phyloP scores from a whole-genome alignment of 2,329 filamentous ascomycete genomes.

The Teratosphaeriaceae sp. region DNA sequence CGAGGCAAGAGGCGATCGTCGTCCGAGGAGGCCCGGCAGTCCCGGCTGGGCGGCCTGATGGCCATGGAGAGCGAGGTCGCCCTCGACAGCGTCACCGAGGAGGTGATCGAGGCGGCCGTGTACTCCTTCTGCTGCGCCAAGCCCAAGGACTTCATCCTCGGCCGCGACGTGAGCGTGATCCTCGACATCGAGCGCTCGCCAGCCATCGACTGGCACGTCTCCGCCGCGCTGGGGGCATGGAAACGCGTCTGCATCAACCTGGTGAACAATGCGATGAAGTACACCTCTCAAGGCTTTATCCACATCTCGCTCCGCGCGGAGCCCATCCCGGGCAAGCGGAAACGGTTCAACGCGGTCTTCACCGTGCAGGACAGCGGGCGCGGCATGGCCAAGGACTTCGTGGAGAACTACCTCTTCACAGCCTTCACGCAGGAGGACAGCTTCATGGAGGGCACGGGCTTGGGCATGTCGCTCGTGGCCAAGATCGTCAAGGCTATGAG shows the following conservation, averaged over 20 bases:
- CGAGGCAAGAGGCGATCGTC: neutral
- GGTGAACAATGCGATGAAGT: constrained; percentile 45
- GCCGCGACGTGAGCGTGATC: constrained; percentile 39
- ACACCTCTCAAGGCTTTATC: constrained; percentile 39
- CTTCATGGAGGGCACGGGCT: constrained; percentile 54
- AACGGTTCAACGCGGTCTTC: constrained; percentile 18
- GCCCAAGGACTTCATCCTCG: constrained; percentile 15
- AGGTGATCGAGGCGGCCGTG: constrained; percentile 49
- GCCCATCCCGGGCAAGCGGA: constrained; percentile 14
- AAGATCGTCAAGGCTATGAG: constrained; percentile 53
- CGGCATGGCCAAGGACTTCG: constrained; percentile 59
- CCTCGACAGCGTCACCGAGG: constrained; percentile 44
- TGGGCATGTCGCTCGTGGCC: constrained; percentile 60
- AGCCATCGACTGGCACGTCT: constrained; percentile 36
- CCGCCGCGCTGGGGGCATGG: constrained; percentile 40
- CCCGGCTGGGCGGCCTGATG: constrained; percentile 17
- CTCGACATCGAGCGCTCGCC: constrained; percentile 35
- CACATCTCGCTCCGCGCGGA: constrained; percentile 23
- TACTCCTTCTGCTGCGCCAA: constrained; percentile 23
- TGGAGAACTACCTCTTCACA: constrained; percentile 54
- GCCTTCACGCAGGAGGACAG: constrained; percentile 60
- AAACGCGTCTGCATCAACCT: constrained; percentile 40
- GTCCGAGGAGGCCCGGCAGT: constrained; percentile 7
- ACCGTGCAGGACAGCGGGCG: constrained; percentile 56
- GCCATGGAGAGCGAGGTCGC: constrained; percentile 28